phyloP scores from a whole-genome alignment of 2,329 filamentous ascomycete genomes.

The Neoscytalidium dimidiatum region DNA sequence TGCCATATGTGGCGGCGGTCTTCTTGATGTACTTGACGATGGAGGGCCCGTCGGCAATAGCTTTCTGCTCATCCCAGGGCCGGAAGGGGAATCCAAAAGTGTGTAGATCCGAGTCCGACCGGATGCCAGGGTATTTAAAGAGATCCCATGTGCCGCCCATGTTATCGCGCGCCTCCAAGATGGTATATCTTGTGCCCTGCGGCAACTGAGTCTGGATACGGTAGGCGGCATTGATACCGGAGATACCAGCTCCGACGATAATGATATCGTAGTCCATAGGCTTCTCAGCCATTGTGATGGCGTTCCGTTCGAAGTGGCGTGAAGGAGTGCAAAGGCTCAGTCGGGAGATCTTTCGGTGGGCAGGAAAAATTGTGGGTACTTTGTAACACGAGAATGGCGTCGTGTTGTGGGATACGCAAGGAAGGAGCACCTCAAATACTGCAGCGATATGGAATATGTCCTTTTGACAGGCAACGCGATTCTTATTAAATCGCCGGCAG shows the following conservation, averaged over 20 bases:
- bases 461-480: not conserved
- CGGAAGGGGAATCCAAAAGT: conserved; percentile 66
- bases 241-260: conserved; percentile 73
- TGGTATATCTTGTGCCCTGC: conserved; percentile 55
- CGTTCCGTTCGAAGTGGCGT: not conserved
- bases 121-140: conserved; percentile 74
- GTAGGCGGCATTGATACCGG: conserved; percentile 74
- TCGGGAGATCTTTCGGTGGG: not conserved
- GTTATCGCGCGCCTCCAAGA: conserved; percentile 66
- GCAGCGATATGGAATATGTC: not conserved
- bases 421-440: not conserved
- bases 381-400: not conserved
- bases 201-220: conserved; percentile 64
- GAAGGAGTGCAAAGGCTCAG: not conserved
- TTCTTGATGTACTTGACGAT: conserved; percentile 48
- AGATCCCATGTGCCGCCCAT: conserved; percentile 80
- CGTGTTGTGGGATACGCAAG: not conserved
- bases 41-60: conserved; percentile 47
- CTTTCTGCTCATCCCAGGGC: conserved; percentile 60
- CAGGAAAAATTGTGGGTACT: not conserved
- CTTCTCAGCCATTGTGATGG: not conserved
- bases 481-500: not conserved
- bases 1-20: conserved; percentile 45
- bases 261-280: conserved; percentile 46
- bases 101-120: conserved; percentile 52